These are phyloP conservation scores for Chionographis japonica DNA, from an alignment of 106 monocot genomes.

Conservation along the genomic window DNA sequence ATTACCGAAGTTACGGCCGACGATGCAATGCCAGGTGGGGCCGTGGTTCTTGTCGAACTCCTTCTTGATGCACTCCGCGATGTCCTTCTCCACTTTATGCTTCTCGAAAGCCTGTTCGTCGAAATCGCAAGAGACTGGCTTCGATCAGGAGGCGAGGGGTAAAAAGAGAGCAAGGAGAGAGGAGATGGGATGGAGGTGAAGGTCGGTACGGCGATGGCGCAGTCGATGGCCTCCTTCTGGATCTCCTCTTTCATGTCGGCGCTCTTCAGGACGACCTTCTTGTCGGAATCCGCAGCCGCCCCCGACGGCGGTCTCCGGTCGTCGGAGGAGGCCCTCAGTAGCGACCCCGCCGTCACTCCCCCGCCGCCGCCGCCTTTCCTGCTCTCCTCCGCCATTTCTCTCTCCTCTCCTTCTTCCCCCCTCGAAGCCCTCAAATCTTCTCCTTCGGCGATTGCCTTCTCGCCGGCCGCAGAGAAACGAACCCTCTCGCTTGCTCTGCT, in stretches of 20 bases:
- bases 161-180: not conserved
- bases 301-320: slow-evolving; percentile 28
- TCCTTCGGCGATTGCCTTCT: not conserved
- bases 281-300: slow-evolving; percentile 9
- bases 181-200: not conserved
- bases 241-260: slow-evolving; percentile 97
- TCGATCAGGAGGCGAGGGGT: not conserved
- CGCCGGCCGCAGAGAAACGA: not conserved
- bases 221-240: slow-evolving; percentile 84
- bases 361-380: slow-evolving; percentile 3
- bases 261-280: slow-evolving; percentile 77
- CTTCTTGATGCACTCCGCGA: slow-evolving; percentile 95
- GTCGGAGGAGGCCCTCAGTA: slow-evolving; percentile 9
- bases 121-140: slow-evolving; percentile 1
- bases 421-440: too few species aligned
- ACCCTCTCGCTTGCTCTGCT: too few species aligned
- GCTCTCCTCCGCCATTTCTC: slow-evolving; percentile 30
- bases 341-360: not conserved
- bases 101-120: slow-evolving; percentile 71
- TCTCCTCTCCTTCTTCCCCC: not conserved
- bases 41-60: slow-evolving; percentile 93
- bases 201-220: slow-evolving; percentile 56
- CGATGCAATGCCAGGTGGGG: slow-evolving; percentile 98
- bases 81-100: slow-evolving; percentile 88
- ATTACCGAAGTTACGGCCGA: slow-evolving; percentile 92